These are phyloP conservation scores for Evernia prunastri DNA, from an alignment of 495 filamentous ascomycete species.

Conservation along the genomic window DNA sequence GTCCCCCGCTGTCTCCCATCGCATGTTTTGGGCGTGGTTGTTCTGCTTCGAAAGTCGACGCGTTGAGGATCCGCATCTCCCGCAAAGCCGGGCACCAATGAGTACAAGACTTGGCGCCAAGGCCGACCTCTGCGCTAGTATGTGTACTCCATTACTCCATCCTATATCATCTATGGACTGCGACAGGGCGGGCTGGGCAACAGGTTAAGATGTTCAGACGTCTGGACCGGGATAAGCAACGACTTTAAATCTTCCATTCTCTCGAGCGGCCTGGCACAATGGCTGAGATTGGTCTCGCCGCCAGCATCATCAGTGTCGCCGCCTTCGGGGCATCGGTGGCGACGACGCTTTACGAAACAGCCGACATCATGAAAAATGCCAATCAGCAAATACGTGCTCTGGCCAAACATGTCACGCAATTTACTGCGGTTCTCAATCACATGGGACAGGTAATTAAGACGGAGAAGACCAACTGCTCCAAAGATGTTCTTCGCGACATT, in stretches of 20 bases:
- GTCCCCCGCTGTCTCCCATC: constrained; percentile 3
- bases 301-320: constrained; percentile 12
- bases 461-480: constrained; percentile 9
- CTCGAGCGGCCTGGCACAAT: constrained; percentile 3
- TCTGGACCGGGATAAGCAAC: neutral
- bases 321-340: constrained; percentile 9
- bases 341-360: constrained; percentile 10
- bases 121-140: neutral
- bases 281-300: constrained; percentile 14
- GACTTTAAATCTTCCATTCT: neutral
- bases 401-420: constrained; percentile 14
- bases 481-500: constrained; percentile 10
- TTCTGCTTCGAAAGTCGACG: neutral
- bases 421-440: constrained; percentile 10
- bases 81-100: neutral
- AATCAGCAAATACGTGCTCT: neutral
- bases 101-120: neutral
- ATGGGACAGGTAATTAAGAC: constrained; percentile 10
- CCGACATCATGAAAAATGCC: constrained; percentile 10
- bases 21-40: neutral
- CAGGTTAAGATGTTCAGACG: neutral
- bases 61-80: neutral
- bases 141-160: too few relatives aligned
- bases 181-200: too few relatives aligned
- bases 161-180: too few relatives aligned